Evolutionary conservation across 2,329 filamentous ascomycete species (phyloP).

Genomic region (Fonsecaea monophora): DNA sequence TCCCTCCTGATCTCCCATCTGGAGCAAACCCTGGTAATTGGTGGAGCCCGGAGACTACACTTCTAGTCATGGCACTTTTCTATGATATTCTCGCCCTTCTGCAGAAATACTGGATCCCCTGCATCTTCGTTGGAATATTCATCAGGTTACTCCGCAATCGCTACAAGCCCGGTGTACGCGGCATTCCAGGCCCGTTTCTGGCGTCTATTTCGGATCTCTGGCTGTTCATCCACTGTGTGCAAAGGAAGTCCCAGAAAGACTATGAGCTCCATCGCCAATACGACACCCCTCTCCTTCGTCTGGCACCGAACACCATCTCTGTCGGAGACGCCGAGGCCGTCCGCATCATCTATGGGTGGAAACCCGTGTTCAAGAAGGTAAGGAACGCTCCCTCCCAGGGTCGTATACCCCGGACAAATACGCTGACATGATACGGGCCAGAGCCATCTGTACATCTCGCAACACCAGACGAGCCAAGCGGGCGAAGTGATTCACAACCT

Average conservation of each 20-base stretch:
- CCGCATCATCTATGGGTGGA: constrained; percentile 26
- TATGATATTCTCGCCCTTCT: too few relatives aligned
- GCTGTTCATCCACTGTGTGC: constrained; percentile 56
- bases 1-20: too few relatives aligned
- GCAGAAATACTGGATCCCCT: too few relatives aligned
- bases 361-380: constrained; percentile 23
- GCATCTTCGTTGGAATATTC: neutral
- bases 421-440: constrained; percentile 14
- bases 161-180: constrained; percentile 12
- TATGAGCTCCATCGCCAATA: constrained; percentile 16
- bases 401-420: constrained; percentile 2
- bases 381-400: neutral
- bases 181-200: constrained; percentile 68
- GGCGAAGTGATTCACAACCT: constrained; percentile 5
- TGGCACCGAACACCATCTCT: constrained; percentile 23
- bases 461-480: constrained; percentile 16
- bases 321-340: constrained; percentile 19
- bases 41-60: too few relatives aligned
- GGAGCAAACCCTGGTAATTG: too few relatives aligned
- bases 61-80: too few relatives aligned
- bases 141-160: constrained; percentile 9
- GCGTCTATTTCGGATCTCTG: constrained; percentile 75
- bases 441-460: constrained; percentile 14
- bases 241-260: constrained; percentile 7
- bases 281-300: constrained; percentile 17